Evolutionary conservation across 805 yeast genomes (phyloP), one percentile per base, ranked within the genome.

Genomic region (Kodamaea jinghongensis): DNA sequence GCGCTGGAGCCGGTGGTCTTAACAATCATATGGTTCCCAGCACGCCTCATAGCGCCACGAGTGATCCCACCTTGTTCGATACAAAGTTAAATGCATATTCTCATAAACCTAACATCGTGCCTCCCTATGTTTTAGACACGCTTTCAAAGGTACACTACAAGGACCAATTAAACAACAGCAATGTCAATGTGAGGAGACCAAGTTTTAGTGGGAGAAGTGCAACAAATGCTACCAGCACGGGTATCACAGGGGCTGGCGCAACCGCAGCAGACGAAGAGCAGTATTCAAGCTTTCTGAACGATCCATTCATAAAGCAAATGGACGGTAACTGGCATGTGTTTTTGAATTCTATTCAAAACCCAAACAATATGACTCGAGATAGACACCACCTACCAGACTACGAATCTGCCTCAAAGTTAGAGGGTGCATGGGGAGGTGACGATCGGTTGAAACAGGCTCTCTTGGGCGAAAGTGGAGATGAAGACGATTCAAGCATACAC

Each of bases 401-500:
- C 31, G 49, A 45, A 20, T 43, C 54, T n/a, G 74, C 72, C 40
- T 57, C 79, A 37, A 67, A 73, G 31, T 72, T 65, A 34, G 54
- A 53, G 27, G 63, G 74, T 1, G 63, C 71, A 14, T 86, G 93
- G 93, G 81, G 81, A 26, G 95, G 95, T 28, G 86, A 75, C 41
- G 75, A 75, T 41, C 60, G 89, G 43, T 64, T 86, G 45, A 72
- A 74, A 40, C 66, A 63, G 33, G 76, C 80, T 20, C 73, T 81
- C 45, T 58, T 75, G 42, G 71, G 71, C 10, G 43, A 52, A 10
- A 49, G 55, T 3, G 71, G 64, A 16, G 58, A 58, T 27, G 58
- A 54, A 34, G 55, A 60, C 13, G 49, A 50, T 33, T 50, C 28
- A 13, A 34, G 42, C 25, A 42, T 29, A 4, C 31, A 25, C 12